Evolutionary conservation across 805 yeast genomes (phyloP).

Genomic region (Wickerhamomyces bovis): DNA sequence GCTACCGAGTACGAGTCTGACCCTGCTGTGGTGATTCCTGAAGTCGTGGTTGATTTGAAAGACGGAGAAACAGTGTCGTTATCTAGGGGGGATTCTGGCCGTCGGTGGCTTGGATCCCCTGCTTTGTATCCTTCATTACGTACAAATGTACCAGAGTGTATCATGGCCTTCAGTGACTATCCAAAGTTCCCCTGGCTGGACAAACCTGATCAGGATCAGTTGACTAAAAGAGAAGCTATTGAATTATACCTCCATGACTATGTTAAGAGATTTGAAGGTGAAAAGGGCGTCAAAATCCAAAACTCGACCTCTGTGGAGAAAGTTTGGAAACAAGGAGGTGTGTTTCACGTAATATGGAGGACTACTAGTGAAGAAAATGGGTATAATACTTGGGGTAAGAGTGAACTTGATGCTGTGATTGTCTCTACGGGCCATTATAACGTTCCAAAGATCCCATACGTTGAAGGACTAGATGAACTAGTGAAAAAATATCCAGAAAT

Average conservation of each 20-base stretch:
- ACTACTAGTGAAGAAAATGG: slow-evolving; percentile 5
- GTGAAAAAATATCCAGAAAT: slow-evolving; percentile 10
- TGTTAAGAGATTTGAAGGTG: background rate
- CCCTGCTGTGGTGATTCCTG: background rate
- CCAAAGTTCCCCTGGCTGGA: slow-evolving; percentile 1
- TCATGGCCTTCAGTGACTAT: slow-evolving; percentile 5
- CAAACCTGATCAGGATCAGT: background rate
- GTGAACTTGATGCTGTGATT: slow-evolving; percentile 35
- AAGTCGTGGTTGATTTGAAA: background rate
- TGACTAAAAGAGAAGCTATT: slow-evolving; percentile 2
- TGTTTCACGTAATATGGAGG: slow-evolving; percentile 19
- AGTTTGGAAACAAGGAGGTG: slow-evolving; percentile 28
- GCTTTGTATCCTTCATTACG: slow-evolving; percentile 3
- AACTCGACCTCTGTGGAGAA: background rate
- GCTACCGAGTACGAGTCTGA: background rate
- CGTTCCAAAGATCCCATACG: slow-evolving; percentile 46
- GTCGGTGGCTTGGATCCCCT: slow-evolving; percentile 2
- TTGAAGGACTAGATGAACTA: slow-evolving; percentile 37
- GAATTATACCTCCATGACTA: slow-evolving; percentile 1
- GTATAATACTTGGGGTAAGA: slow-evolving; percentile 29
- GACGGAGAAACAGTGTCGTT: background rate
- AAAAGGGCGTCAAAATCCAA: background rate
- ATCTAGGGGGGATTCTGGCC: too few relatives aligned
- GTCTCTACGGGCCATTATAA: slow-evolving; percentile 54
- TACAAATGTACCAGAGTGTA: slow-evolving; percentile 6